Evolutionary conservation across 2,329 filamentous ascomycete genomes (phyloP), one percentile per base, ranked within the genome.

Genomic region (Colletotrichum sp.): DNA sequence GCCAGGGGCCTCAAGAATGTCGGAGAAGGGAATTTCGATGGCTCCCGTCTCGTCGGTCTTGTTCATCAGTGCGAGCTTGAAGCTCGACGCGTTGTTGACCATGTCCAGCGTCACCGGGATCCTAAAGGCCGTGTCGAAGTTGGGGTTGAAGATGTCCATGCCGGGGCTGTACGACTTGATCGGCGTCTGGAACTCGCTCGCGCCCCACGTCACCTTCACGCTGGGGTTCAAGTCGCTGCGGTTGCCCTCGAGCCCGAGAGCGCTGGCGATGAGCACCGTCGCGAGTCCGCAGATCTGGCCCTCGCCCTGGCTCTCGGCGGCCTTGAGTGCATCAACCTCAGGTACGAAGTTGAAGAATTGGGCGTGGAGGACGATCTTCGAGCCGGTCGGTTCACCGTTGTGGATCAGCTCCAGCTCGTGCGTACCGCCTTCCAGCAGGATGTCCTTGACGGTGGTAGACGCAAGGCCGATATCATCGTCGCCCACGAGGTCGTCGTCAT

Each of bases 81-180:
- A 84, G 71, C 52, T 80, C 2, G 78, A 77, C 6, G 80, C 78
- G 52, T 80, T 79, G 36, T 77, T 76, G 2, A 82, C 65, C 77
- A 81, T 76, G 15, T 80, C 81, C 10, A 80, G 82, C 18, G 80
- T 80, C 8, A 89, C 70, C 0, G 86, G 86, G 60, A 89, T 83
- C 9, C 80, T 80, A 80, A 88, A 89, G 0, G 84, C 83, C 77
- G 86, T 83, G 73, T 88, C 86, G 69, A 88, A 89, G 3, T 83
- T 81, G 4, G 87, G 87, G 78, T 88, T 89, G 81, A 86, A 87
- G 76, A 89, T 87, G 66, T 89, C 87, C 4, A 80, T 84, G 3
- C 87, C 87, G 0, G 86, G 86, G 3, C 81, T 82, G 78, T 89
- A 87, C 0, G 82, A 79, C 80, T 87, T 86, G 70, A 83, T 80